phyloP scores from a whole-genome alignment of 2,329 filamentous ascomycete species.

The Aphanocladium album region DNA sequence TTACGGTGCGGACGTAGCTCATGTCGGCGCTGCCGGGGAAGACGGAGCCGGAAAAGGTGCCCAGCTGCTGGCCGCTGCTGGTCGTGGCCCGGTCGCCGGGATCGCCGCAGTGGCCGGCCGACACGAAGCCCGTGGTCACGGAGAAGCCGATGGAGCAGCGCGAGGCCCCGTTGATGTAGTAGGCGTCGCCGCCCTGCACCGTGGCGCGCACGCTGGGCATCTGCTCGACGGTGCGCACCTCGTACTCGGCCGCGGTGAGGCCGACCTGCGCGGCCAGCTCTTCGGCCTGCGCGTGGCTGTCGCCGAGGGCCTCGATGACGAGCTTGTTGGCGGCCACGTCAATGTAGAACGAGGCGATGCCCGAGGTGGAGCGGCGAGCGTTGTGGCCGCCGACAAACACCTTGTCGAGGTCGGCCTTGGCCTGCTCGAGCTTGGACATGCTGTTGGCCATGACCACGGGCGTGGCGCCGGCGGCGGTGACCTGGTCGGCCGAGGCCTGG shows the following conservation, averaged over 20 bases:
- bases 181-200: slow-evolving; percentile 32
- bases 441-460: slow-evolving; percentile 27
- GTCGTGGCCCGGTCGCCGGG: too few species aligned
- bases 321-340: slow-evolving; percentile 27
- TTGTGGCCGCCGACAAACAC: too few species aligned
- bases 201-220: slow-evolving; percentile 32
- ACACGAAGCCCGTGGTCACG: slow-evolving; percentile 35
- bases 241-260: slow-evolving; percentile 19
- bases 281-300: slow-evolving; percentile 29
- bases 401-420: too few species aligned
- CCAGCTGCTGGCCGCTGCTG: too few species aligned
- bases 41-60: too few species aligned
- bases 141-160: slow-evolving; percentile 37
- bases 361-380: slow-evolving; percentile 9
- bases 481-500: slow-evolving; percentile 29
- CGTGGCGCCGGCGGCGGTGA: slow-evolving; percentile 30
- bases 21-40: too few species aligned
- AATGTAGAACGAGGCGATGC: slow-evolving; percentile 34
- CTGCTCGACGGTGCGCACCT: neutral
- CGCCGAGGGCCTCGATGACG: slow-evolving; percentile 28
- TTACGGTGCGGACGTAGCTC: too few species aligned
- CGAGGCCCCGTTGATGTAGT: slow-evolving; percentile 27
- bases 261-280: slow-evolving; percentile 31
- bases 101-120: slow-evolving; percentile 7
- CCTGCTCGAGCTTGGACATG: slow-evolving; percentile 18